phyloP scores from a whole-genome alignment of 2,329 filamentous ascomycete species.

The Parastagonospora avenae region DNA sequence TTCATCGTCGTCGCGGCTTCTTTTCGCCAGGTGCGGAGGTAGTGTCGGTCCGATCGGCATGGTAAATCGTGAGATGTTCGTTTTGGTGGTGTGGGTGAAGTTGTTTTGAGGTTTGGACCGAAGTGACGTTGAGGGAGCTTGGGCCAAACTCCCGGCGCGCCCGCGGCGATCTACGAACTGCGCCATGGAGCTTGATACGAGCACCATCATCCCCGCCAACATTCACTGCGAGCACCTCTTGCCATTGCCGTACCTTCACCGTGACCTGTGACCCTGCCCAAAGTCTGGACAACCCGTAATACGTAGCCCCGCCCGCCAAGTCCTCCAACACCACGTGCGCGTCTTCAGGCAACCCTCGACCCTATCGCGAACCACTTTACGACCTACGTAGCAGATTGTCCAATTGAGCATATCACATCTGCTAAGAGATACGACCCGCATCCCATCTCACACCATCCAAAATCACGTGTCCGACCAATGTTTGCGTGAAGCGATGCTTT shows the following conservation, averaged over 20 bases:
- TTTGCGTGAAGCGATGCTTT: constrained; percentile 58
- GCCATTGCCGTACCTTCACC: no score
- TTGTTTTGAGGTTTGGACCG: not conserved
- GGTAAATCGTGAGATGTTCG: constrained; percentile 67
- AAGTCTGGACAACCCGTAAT: not conserved
- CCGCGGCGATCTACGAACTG: constrained; percentile 16
- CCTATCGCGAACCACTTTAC: not conserved
- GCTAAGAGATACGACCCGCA: constrained; percentile 9
- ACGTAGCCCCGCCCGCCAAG: not conserved
- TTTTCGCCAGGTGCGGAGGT: constrained; percentile 66
- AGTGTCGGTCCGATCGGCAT: constrained; percentile 72
- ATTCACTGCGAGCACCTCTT: not conserved
- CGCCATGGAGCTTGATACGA: constrained; percentile 24
- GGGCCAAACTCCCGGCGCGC: constrained; percentile 22
- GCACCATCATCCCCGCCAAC: constrained; percentile 5
- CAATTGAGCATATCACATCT: not conserved
- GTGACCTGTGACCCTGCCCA: not conserved
- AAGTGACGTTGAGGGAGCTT: constrained; percentile 28
- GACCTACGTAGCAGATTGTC: constrained; percentile 4
- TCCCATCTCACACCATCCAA: not conserved
- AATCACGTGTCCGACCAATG: constrained; percentile 9
- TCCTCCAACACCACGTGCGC: not conserved
- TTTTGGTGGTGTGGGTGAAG: constrained; percentile 2
- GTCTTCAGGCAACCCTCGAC: not conserved
- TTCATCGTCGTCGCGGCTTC: constrained; percentile 55